These are phyloP conservation scores for Falciphora oryzae DNA, from an alignment of 2,329 filamentous ascomycete species.

Conservation along the genomic window DNA sequence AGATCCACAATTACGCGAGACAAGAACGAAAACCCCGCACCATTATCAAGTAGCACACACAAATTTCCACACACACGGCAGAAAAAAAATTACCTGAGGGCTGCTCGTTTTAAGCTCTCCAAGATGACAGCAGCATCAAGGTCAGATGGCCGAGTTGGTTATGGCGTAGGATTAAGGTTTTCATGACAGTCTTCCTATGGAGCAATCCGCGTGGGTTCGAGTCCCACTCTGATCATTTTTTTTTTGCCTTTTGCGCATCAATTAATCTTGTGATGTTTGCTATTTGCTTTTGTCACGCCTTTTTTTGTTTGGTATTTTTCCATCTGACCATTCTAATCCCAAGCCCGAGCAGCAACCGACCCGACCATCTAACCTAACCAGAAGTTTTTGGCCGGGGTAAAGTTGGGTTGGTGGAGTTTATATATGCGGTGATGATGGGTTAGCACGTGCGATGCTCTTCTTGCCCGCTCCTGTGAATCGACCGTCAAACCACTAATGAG, in stretches of 20 bases:
- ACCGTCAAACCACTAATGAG: no score
- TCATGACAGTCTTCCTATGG: constrained; percentile 9
- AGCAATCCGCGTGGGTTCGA: constrained; percentile 17
- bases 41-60: not conserved
- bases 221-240: constrained; percentile 15
- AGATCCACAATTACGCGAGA: not conserved
- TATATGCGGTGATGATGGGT: no score
- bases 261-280: no score
- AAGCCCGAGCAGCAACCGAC: constrained; percentile 1
- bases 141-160: constrained; percentile 1
- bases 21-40: not conserved
- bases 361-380: not conserved
- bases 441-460: no score
- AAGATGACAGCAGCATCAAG: not conserved
- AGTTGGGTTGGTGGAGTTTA: no score
- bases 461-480: no score
- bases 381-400: no score
- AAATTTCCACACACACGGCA: not conserved
- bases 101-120: not conserved
- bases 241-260: no score
- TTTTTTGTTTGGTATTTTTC: not conserved
- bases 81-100: not conserved
- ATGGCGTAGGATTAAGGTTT: not conserved
- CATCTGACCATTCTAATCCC: constrained; percentile 9
- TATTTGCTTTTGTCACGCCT: no score